Evolutionary conservation across 2,329 filamentous ascomycete genomes (phyloP), one percentile per base, ranked within the genome.

Genomic region (Boeremia lycopersici): DNA sequence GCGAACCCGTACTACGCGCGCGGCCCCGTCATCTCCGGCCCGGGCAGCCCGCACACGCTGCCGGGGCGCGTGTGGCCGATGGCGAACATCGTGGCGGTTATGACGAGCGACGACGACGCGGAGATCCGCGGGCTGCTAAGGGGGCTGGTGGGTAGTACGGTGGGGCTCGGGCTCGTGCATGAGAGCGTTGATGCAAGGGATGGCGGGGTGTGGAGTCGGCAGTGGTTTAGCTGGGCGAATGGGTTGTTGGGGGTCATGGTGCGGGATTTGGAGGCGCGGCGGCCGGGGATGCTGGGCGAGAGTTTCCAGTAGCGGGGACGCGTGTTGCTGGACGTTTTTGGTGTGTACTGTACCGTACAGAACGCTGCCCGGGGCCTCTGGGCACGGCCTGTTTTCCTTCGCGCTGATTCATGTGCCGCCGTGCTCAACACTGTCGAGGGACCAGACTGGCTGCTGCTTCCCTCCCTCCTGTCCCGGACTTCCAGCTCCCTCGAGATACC

Each of bases 171-270:
- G 0, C 47, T 82, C 40, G 77, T 82, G 57, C 81, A 83, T 64
- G 80, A 82, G 69, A 82, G 79, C 59, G 75, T 82, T 42, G 74
- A 77, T 56, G 71, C 68, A 6, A 76, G 73, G 48, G 68, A 75
- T 43, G 59, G 59, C 7, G 71, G 61, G 2, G 66, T 76, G 45
- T 82, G 77, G 75, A 77, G 74, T n/a, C 64, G 80, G 47, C 78
- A 79, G 59, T 82, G 79, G 70, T 81, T 82, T 59, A 77, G 74
- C 3, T 82, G 80, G 80, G 80, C 79, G 25, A 83, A 81, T 61
- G 80, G 77, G n/a, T 58, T 82, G 60, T 81, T 79, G 66, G 80
- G 78, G 1, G 76, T 79, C 59, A 73, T 74, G 64, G 74, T 82
- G 29, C 43, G 81, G 15, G 75, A 80, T 51, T 53, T 82, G n/a